These are phyloP conservation scores for Ploettnerulaceae sp. DNA, from an alignment of 2,329 filamentous ascomycete genomes.

Conservation along the genomic window DNA sequence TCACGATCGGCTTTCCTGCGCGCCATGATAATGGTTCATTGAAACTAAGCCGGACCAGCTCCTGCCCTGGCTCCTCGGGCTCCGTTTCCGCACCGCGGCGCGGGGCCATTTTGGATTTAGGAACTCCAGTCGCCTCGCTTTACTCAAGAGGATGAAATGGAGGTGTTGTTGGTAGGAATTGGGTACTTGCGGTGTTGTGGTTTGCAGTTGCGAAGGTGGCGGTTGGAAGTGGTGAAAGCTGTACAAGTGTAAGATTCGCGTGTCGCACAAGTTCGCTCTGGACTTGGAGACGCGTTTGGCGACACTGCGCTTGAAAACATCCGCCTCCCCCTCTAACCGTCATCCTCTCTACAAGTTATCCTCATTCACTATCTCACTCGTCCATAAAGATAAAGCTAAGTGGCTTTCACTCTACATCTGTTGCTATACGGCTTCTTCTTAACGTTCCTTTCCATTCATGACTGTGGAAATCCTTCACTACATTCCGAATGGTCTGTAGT, in stretches of 20 bases:
- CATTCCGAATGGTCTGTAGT: no score
- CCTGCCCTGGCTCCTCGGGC: conserved; percentile 33
- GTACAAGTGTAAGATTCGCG: conserved; percentile 7
- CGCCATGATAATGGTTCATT: conserved; percentile 85
- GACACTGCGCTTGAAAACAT: no score
- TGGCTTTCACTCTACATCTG: no score
- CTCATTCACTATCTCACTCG: no score
- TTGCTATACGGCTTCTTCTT: no score
- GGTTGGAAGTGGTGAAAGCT: conserved; percentile 4
- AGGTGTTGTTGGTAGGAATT: conserved; percentile 3
- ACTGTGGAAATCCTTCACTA: no score
- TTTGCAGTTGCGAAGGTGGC: neutral
- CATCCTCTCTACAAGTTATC: no score
- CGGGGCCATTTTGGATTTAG: conserved; percentile 31
- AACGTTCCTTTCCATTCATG: no score
- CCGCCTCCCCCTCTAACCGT: no score
- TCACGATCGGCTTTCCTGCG: conserved; percentile 82
- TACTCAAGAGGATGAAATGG: conserved; percentile 1
- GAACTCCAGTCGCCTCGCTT: conserved; percentile 25
- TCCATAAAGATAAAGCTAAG: no score
- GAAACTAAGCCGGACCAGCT: conserved; percentile 60
- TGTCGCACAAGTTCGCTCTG: conserved; percentile 1
- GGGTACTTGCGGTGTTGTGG: neutral
- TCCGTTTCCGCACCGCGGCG: conserved; percentile 32
- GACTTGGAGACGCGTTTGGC: conserved; percentile 7